Conservation (phyloP, 108 stramenopile species). For the Fragilaria crotonensis region DNA sequence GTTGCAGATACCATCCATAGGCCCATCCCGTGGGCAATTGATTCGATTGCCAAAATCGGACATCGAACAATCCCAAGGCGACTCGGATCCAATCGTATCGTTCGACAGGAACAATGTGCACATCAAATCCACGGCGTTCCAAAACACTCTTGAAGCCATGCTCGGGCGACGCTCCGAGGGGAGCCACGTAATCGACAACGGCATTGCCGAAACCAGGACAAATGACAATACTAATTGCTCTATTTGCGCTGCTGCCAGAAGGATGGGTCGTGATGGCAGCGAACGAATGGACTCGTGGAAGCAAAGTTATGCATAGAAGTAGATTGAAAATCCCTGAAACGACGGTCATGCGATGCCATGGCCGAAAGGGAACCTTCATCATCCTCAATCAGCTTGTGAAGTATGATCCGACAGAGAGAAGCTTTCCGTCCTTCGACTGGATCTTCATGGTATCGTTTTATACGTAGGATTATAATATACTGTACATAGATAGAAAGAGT, state of each 20-base stretch:
- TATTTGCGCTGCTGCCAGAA: neutral
- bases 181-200: conserved; percentile 57
- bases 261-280: neutral
- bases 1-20: conserved; percentile 83
- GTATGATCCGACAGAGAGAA: too few species aligned
- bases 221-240: conserved; percentile 19
- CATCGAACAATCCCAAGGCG: conserved; percentile 59
- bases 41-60: conserved; percentile 61
- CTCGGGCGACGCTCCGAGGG: conserved; percentile 32
- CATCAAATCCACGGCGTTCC: conserved; percentile 39
- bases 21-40: conserved; percentile 55
- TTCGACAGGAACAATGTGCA: conserved; percentile 60
- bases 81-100: conserved; percentile 84
- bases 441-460: too few species aligned
- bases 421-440: too few species aligned
- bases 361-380: too few species aligned
- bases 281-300: too few species aligned
- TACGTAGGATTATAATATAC: too few species aligned
- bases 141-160: conserved; percentile 40
- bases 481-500: too few species aligned
- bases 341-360: too few species aligned
- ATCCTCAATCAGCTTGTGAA: too few species aligned
- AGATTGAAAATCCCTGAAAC: too few species aligned
- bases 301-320: too few species aligned
- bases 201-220: conserved; percentile 83